Percentiles rank a stretch among this genome's conserved stretches.
Evolutionary conservation across 129 eudicot genomes (phyloP).

Genomic region (Chrysanthemum seticuspe): DNA sequence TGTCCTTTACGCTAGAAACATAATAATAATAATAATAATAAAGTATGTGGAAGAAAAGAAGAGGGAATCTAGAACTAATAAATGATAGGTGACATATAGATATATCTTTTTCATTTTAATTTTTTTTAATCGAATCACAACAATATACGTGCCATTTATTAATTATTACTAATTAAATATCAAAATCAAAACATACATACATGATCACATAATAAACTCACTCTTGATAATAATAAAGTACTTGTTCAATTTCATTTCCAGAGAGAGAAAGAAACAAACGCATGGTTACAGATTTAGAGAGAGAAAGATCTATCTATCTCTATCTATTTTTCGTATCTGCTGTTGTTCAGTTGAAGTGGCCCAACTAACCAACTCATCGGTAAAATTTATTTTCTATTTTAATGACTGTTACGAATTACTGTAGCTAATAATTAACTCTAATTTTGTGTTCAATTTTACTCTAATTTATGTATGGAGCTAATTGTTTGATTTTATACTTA

Average conservation of each 20-base stretch:
- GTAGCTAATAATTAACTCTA: conserved; percentile 4
- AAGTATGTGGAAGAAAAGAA: conserved; percentile 4
- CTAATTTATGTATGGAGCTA: conserved; percentile 17
- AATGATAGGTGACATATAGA: conserved; percentile 35
- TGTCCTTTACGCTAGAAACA: conserved; percentile 9
- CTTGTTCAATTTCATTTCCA: conserved; percentile 14
- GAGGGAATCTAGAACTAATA: conserved; percentile 35
- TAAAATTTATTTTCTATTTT: not conserved
- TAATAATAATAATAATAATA: too few relatives aligned
- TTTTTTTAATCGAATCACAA: not conserved
- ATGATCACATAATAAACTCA: too few relatives aligned
- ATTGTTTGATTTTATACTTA: conserved; percentile 1
- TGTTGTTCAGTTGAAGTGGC: conserved; percentile 35
- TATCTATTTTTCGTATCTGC: conserved; percentile 21
- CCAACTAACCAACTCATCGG: conserved; percentile 24
- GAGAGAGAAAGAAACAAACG: conserved; percentile 25
- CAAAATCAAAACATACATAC: too few relatives aligned
- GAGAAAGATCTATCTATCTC: conserved; percentile 36
- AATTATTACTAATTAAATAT: not conserved
- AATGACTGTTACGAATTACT: not conserved
- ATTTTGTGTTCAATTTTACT: not conserved
- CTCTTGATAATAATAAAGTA: too few relatives aligned
- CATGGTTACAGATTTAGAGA: conserved; percentile 20
- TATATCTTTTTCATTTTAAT: conserved; percentile 2
- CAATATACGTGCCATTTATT: conserved; percentile 6